Percentiles rank a stretch among this genome's conserved stretches.
Evolutionary conservation across 805 yeast genomes (phyloP).

Genomic region (Blastobotrys peoriensis): DNA sequence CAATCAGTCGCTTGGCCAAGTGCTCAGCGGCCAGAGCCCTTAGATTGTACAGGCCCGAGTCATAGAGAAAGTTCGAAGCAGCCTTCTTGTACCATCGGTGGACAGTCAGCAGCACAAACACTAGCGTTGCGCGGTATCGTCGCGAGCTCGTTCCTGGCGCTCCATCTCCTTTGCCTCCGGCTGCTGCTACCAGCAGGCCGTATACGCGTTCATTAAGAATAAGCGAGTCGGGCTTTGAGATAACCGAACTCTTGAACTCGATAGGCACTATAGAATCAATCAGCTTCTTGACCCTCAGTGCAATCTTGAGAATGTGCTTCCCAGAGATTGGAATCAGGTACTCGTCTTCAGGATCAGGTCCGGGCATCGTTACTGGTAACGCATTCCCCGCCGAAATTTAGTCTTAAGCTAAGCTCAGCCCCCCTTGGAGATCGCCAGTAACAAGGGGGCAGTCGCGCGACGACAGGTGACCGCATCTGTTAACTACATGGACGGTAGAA

Average conservation of each 20-base stretch:
- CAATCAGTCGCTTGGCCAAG: conserved; percentile 65
- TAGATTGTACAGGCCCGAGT: conserved; percentile 54
- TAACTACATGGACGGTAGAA: too few species aligned
- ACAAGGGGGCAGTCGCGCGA: too few species aligned
- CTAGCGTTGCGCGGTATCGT: conserved; percentile 58
- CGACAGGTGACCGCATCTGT: too few species aligned
- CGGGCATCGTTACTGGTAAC: too few species aligned
- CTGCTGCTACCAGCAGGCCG: conserved; percentile 60
- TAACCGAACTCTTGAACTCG: conserved; percentile 44
- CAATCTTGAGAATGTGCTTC: conserved; percentile 34
- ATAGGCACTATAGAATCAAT: conserved; percentile 70
- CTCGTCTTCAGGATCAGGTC: conserved; percentile 12
- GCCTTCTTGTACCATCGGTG: conserved; percentile 69
- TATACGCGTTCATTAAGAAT: conserved; percentile 54
- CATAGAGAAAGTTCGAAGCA: conserved; percentile 54
- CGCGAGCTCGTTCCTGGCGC: conserved; percentile 46
- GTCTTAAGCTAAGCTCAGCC: too few species aligned
- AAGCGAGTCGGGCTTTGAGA: conserved; percentile 52
- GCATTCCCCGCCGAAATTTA: too few species aligned
- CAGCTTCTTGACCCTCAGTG: conserved; percentile 64
- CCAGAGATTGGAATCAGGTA: conserved; percentile 15
- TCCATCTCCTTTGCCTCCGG: conserved; percentile 71
- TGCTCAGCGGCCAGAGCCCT: conserved; percentile 68
- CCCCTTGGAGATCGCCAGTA: too few species aligned
- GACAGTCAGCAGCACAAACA: conserved; percentile 70